Base-by-base conservation (phyloP, 169 alveolate species). In the Besnoitia besnoiti region DNA sequence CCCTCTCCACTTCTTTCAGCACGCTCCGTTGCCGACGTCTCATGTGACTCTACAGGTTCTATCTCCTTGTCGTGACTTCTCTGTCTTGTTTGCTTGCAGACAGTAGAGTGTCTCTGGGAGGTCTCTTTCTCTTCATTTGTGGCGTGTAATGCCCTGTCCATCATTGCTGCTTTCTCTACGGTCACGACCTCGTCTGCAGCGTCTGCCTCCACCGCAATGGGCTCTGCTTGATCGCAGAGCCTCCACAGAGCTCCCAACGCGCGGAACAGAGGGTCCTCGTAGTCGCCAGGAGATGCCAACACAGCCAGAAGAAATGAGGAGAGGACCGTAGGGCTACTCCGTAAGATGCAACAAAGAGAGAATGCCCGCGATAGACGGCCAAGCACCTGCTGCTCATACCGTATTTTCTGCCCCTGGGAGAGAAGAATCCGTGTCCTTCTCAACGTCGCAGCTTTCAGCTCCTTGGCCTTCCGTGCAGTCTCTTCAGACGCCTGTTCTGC, bases 291-390 rank as follows among this genome's bases (percentile, higher is more conserved):
- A 16, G 87, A 30, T 24, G 61, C 24, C 50, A 77, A 59, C 42
- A 77, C 12, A 4, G 40, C 61, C 10, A 77, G 87, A 1, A 77
- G 87, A 27, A 40, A 77, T 0, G 87, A 51, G 21, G 87, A 77
- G 87, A 77, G n/a, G 37, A 35, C 61, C 14, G 87, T 77, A 3
- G 87, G 87, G 59, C 87, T 77, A 24, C 87, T 77, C 30, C 87
- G 87, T 30, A 77, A 21, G 7, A 39, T 27, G 59, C 61, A 77
- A 37, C 50, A 77, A 39, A 77, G 40, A 0, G 35, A 35, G 40
- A 42, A 33, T 30, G 40, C 87, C 39, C 87, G 50, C 16, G 50
- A 30, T 30, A 77, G 87, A 8, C 61, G 87, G n/a, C 59, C 47
- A 24, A 77, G 40, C 30, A 77, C 47, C n/a, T 12, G 35, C 59